These are phyloP conservation scores for Daldinia grandis DNA, from an alignment of 495 filamentous ascomycete species.

Conservation along the genomic window DNA sequence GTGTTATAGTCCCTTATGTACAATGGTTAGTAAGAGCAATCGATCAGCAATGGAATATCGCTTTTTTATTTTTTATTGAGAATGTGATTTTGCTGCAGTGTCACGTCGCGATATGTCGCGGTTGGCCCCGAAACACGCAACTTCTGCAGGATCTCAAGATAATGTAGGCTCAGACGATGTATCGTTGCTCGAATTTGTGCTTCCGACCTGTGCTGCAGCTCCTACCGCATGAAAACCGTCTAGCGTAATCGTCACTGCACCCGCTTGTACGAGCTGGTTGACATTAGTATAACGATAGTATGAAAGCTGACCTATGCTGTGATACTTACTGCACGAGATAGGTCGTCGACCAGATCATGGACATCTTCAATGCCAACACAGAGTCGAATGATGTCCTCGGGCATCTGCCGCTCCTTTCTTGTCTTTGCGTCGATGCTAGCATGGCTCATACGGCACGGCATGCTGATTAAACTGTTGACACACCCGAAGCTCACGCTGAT, in stretches of 20 bases:
- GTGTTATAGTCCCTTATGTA: slow-evolving; percentile 28
- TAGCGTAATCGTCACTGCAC: slow-evolving; percentile 83
- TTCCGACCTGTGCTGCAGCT: slow-evolving; percentile 24
- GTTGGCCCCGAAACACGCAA: slow-evolving; percentile 31
- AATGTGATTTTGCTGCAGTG: slow-evolving; percentile 32
- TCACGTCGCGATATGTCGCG: slow-evolving; percentile 31
- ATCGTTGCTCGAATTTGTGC: slow-evolving; percentile 35
- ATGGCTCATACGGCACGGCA: slow-evolving; percentile 99
- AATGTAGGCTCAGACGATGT: slow-evolving; percentile 36
- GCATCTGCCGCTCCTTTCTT: slow-evolving; percentile 85
- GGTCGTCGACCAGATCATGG: slow-evolving; percentile 91
- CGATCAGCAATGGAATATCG: slow-evolving; percentile 26
- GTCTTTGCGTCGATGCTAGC: slow-evolving; percentile 98
- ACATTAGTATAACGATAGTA: slow-evolving; percentile 33
- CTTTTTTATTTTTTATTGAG: slow-evolving; percentile 23
- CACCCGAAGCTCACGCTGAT: slow-evolving; percentile 98
- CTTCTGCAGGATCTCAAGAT: slow-evolving; percentile 42
- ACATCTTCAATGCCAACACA: slow-evolving; percentile 97
- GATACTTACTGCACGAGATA: slow-evolving; percentile 82
- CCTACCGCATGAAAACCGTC: slow-evolving; percentile 74
- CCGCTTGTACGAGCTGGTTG: slow-evolving; percentile 85
- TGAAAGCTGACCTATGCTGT: slow-evolving; percentile 23
- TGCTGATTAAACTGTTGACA: slow-evolving; percentile 97
- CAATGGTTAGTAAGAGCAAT: slow-evolving; percentile 27
- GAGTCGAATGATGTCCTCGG: slow-evolving; percentile 93